These are phyloP conservation scores for Eimeria maxima DNA, from an alignment of 169 alveolate genomes.

Conservation along the genomic window DNA sequence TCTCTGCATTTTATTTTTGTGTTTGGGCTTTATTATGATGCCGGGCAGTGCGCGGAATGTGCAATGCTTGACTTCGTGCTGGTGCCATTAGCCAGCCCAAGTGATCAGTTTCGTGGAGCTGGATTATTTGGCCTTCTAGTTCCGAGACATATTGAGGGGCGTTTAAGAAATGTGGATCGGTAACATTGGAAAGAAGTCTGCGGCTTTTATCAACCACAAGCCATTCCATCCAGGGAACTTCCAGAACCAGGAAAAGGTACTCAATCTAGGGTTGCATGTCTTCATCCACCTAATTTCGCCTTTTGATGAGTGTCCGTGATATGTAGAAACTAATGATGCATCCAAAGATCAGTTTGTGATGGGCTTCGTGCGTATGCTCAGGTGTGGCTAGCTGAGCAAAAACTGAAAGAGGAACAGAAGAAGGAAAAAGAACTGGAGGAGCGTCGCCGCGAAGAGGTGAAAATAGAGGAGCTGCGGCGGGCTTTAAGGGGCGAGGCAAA, in stretches of 20 bases:
- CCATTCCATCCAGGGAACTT: conserved; percentile 97
- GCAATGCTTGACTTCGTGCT: not conserved
- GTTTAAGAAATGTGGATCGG: conserved; percentile 93
- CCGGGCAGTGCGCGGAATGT: not conserved
- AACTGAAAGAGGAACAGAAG: conserved; percentile 93
- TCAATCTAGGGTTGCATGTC: not conserved
- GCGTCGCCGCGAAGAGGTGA: conserved; percentile 97
- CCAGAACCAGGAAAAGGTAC: conserved; percentile 95
- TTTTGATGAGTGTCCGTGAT: not conserved
- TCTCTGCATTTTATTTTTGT: not conserved
- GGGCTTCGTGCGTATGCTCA: not conserved
- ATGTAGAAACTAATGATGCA: not conserved
- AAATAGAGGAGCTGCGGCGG: conserved; percentile 94
- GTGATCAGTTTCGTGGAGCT: not conserved
- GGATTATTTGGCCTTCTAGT: not conserved
- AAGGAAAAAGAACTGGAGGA: conserved; percentile 95
- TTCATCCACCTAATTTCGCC: not conserved
- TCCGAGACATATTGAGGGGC: not conserved
- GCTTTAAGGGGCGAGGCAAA: conserved; percentile 86
- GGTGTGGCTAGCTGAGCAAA: conserved; percentile 97
- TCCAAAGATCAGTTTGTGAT: not conserved
- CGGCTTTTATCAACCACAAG: conserved; percentile 95
- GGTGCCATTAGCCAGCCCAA: conserved; percentile 29
- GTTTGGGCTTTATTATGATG: not conserved
- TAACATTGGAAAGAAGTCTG: conserved; percentile 95